Evolutionary conservation across 306 rosid species (phyloP).

Genomic region (Pyrus communis): DNA sequence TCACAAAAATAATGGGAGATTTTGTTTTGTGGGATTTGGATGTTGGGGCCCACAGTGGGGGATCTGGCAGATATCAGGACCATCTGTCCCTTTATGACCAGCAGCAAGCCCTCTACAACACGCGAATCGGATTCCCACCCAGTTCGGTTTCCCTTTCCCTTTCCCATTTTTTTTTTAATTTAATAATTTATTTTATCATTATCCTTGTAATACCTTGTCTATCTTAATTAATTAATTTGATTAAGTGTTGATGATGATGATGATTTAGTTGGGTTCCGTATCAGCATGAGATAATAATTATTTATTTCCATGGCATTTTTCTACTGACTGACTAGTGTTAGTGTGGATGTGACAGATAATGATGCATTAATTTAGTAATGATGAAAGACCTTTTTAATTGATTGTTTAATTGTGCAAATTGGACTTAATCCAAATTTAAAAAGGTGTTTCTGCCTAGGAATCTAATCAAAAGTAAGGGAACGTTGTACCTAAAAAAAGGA

Average conservation of each 20-base stretch:
- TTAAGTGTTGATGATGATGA: conserved; percentile 5
- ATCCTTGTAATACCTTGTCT: background rate
- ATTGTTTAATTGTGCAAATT: conserved; percentile 6
- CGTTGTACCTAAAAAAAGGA: conserved; percentile 26
- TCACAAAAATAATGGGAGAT: conserved; percentile 44
- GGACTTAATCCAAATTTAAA: conserved; percentile 23
- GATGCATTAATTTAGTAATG: conserved; percentile 1
- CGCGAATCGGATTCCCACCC: conserved; percentile 70
- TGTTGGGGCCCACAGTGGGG: conserved; percentile 21
- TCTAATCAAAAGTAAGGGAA: conserved; percentile 37
- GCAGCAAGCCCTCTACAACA: conserved; percentile 65
- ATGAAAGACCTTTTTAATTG: background rate
- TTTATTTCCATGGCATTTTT: conserved; percentile 1
- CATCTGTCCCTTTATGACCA: conserved; percentile 78
- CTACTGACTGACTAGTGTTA: background rate
- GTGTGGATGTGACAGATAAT: background rate
- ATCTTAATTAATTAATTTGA: background rate
- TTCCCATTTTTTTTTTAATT: background rate
- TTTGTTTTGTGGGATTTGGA: conserved; percentile 35
- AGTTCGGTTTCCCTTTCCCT: background rate
- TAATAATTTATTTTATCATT: background rate
- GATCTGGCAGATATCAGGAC: conserved; percentile 39
- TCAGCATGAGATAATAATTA: background rate
- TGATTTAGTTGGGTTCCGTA: background rate
- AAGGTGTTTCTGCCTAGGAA: conserved; percentile 46